Base-by-base conservation (phyloP, 805 yeast species). In the Candida quercuum region DNA sequence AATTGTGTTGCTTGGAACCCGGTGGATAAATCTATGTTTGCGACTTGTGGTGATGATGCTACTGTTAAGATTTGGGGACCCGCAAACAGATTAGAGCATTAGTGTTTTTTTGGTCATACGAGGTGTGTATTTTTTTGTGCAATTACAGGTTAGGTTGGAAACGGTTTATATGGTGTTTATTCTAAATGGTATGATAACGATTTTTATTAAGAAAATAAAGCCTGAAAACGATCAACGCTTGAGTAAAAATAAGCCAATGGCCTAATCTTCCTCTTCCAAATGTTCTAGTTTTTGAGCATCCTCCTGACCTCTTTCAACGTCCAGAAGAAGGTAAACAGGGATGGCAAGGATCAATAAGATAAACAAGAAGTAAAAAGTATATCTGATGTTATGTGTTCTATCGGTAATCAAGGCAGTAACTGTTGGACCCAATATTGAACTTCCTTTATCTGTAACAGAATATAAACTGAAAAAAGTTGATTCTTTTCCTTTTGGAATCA, bases 21-120 rank as follows among this genome's bases (percentile, higher is more conserved):
- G 1, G 49, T 44, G 1, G 47, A 60, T 28, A 59, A 63, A 35
- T 51, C 58, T 11, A 61, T 80, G 59, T 80, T 89, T 75, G 93
- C 87, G 6, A 79, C 91, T 16, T 88, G 87, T 28, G 86, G 95
- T 13, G 96, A 88, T 57, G 96, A 89, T 56, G 70, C 74, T 15
- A 59, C 69, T 8, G 80, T 86, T 4, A 76, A 78, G 40, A 69
- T 86, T 6, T 83, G 87, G 88, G 79, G 75, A n/a, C 59, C 59
- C 5, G 12, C 32, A 18, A 19, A 19, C 11, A 29, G 15, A 19
- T 19, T 18, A 12, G 23, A 10, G 3, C 4, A 29, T 5, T 16
- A 17, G 12, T 5, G 18, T n/a, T 11, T n/a, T n/a, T n/a, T n/a
- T n/a, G n/a, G n/a, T n/a, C n/a, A n/a, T n/a, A n/a, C n/a, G n/a